Conservation (phyloP, 306 rosid genomes). For the Notholithocarpus densiflorus region DNA sequence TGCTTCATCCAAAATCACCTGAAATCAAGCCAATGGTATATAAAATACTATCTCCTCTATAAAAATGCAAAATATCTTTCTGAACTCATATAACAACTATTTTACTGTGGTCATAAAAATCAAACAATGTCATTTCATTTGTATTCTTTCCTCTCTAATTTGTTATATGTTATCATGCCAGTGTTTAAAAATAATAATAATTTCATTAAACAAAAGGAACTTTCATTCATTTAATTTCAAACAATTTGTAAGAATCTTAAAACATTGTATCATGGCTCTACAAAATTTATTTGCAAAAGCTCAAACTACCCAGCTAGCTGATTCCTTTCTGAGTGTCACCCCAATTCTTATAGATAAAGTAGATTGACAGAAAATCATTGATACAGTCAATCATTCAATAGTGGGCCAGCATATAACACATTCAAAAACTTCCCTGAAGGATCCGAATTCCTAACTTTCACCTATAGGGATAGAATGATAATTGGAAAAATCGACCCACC, state of each 20-base stretch:
- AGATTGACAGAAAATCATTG: conserved; percentile 30
- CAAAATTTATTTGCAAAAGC: conserved; percentile 17
- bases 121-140: not conserved
- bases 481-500: conserved; percentile 44
- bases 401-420: conserved; percentile 27
- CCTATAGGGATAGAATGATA: conserved; percentile 15
- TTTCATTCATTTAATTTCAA: not conserved
- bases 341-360: conserved; percentile 12
- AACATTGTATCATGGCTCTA: not conserved
- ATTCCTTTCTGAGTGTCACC: not conserved
- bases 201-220: not conserved
- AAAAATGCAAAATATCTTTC: not conserved
- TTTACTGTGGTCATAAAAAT: not conserved
- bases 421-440: conserved; percentile 15
- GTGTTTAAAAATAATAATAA: not conserved
- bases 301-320: conserved; percentile 19
- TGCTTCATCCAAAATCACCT: conserved; percentile 92
- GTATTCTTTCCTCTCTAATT: not conserved
- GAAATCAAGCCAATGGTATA: conserved; percentile 27
- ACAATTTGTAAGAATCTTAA: not conserved
- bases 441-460: not conserved
- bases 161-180: not conserved
- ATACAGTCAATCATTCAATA: conserved; percentile 23
- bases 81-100: not conserved
- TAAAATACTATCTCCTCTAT: not conserved